Percentiles rank a stretch among this genome's conserved stretches.
These are phyloP conservation scores for Solanum medicagineum DNA, from an alignment of 257 asterid genomes.

Conservation along the genomic window DNA sequence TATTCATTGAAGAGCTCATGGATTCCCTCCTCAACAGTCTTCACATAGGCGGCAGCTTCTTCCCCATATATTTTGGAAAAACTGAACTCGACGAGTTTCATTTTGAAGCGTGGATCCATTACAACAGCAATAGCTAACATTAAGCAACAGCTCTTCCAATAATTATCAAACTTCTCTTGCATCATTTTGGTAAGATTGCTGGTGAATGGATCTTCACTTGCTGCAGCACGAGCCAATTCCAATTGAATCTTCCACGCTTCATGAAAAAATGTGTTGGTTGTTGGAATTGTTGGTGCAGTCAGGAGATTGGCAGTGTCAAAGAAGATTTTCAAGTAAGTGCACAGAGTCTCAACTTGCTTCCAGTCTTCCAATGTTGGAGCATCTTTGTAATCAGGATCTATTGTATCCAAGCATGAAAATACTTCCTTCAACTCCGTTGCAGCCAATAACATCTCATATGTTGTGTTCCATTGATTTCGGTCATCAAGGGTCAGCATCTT, in stretches of 20 bases:
- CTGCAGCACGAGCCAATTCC: constrained; percentile 64
- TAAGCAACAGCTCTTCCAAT: constrained; percentile 74
- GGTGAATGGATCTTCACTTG: constrained; percentile 54
- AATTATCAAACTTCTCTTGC: constrained; percentile 69
- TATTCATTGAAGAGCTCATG: constrained; percentile 84
- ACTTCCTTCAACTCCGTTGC: constrained; percentile 84
- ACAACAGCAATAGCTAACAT: constrained; percentile 83
- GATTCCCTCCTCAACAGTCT: constrained; percentile 64
- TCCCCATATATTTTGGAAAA: constrained; percentile 76
- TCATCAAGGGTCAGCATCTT: constrained; percentile 67
- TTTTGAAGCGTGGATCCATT: constrained; percentile 94
- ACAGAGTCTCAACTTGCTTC: constrained; percentile 60
- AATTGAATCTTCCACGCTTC: constrained; percentile 96
- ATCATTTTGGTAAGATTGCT: constrained; percentile 44
- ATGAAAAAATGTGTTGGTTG: constrained; percentile 76
- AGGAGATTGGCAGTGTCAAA: constrained; percentile 72
- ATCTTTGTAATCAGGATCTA: constrained; percentile 64
- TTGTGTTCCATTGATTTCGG: constrained; percentile 79
- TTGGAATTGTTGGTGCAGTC: constrained; percentile 35
- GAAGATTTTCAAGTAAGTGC: constrained; percentile 52
- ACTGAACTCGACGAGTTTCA: constrained; percentile 85
- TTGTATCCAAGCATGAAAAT: constrained; percentile 67
- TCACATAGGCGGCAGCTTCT: constrained; percentile 48
- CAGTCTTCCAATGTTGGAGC: constrained; percentile 60
- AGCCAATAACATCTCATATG: constrained; percentile 77